Evolutionary conservation across 2,329 filamentous ascomycete species (phyloP).

Genomic region (Botryotinia narcissicola): DNA sequence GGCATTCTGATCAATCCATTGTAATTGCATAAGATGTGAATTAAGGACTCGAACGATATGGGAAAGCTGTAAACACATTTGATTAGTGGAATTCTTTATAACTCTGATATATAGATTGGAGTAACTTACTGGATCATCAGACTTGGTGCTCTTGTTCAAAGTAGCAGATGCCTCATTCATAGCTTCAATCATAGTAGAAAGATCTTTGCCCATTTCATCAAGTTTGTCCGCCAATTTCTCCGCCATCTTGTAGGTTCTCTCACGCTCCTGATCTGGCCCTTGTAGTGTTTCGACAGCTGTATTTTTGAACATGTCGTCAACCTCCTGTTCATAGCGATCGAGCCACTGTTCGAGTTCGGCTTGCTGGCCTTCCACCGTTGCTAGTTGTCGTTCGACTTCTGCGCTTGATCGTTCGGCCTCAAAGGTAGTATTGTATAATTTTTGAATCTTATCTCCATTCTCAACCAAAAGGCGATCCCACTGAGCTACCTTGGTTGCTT

Average conservation of each 20-base stretch:
- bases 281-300: constrained; percentile 77
- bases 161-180: constrained; percentile 92
- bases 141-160: constrained; percentile 83
- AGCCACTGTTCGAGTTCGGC: constrained; percentile 85
- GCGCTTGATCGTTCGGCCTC: constrained; percentile 90
- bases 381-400: constrained; percentile 90
- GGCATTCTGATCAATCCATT: constrained; percentile 88
- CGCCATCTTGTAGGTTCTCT: constrained; percentile 92
- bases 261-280: constrained; percentile 91
- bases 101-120: neutral
- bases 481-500: constrained; percentile 76
- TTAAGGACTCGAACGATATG: constrained; percentile 96
- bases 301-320: constrained; percentile 82
- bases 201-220: constrained; percentile 89
- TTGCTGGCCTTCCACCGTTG: constrained; percentile 87
- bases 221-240: constrained; percentile 89
- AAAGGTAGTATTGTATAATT: constrained; percentile 86
- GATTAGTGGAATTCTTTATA: constrained; percentile 22
- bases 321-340: constrained; percentile 86
- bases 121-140: constrained; percentile 75
- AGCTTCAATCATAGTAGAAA: constrained; percentile 96
- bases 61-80: constrained; percentile 60
- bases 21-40: constrained; percentile 84
- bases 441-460: constrained; percentile 92
- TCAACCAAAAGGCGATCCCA: constrained; percentile 94